Evolutionary conservation across 164 flowering plant genomes (phyloP), one percentile per base, ranked within the genome.

Genomic region (Berberis vulgaris): DNA sequence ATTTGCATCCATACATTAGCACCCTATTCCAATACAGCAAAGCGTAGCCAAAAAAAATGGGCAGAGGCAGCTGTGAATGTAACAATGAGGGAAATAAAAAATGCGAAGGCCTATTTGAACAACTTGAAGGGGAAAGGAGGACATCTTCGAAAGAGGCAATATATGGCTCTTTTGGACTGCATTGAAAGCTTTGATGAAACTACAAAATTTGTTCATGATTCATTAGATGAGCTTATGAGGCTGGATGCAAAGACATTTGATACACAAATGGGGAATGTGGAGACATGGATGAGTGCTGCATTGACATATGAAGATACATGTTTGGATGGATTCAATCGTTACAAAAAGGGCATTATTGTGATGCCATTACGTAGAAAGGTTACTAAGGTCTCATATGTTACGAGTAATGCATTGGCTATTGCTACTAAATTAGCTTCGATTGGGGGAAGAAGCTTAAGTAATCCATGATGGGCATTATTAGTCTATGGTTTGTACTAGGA

Each of bases 21-120:
- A 0, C 44, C 86, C 2, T 89, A 74, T 64, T 84, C 94, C 0
- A 63, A 57, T 54, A 12, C 67, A 0, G 85, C 87, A 4, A 84
- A 66, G 74, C 57, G 55, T 8, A 82, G 75, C 64, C 82, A 86
- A 0, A 74, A 71, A 8, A 71, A 10, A 44, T 87, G 96, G 95
- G 98, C 97, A 1, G 70, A 96, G 3, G 96, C 87, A 0, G 89
- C 87, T 2, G 87, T 93, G 2, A 80, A 92, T 0, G 92, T 93
- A 43, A 76, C 96, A 0, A 49, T 85, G 2, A 49, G 60, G 0
- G 88, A 85, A 64, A 75, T 82, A 1, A 83, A 86, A 69, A 64
- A 13, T 0, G 76, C 72, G 1, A 53, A 70, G 4, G 38, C 4
- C 13, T 78, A 61, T 76, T 44, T 88, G 42, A 41, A 41, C 1